Evolutionary conservation across 805 yeast species (phyloP).

Genomic region (Zygoascus ofunaensis): DNA sequence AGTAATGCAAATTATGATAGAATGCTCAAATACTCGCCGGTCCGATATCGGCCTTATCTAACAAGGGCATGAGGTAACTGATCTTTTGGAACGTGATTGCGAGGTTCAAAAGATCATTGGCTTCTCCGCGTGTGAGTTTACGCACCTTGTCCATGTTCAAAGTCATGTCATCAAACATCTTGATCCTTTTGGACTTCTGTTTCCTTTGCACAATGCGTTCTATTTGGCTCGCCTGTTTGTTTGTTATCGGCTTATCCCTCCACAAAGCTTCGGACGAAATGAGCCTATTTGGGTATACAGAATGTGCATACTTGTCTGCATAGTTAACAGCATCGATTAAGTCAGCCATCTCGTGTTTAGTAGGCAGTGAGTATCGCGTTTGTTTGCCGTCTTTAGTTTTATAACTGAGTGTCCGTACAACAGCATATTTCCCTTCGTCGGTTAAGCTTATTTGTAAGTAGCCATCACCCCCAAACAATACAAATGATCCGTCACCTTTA

Average conservation of each 20-base stretch:
- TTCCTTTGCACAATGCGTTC: not conserved
- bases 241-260: not conserved
- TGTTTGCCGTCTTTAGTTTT: not conserved
- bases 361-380: not conserved
- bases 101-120: not conserved
- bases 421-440: not conserved
- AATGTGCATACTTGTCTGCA: not conserved
- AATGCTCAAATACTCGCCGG: too few species aligned
- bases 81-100: not conserved
- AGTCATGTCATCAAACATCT: not conserved
- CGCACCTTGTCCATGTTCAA: not conserved
- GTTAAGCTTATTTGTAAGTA: constrained; percentile 4
- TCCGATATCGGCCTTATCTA: too few species aligned
- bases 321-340: not conserved
- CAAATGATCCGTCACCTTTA: constrained; percentile 1
- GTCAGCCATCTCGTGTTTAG: not conserved
- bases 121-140: constrained; percentile 3
- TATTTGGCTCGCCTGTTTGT: not conserved
- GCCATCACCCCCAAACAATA: constrained; percentile 10
- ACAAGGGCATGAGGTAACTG: not conserved
- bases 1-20: too few species aligned
- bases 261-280: not conserved
- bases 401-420: not conserved
- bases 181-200: not conserved
- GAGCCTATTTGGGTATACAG: not conserved